Percentiles rank a stretch among this genome's conserved stretches.
Conservation (phyloP, 179 eudicot genomes). For the Camellia oleifera region DNA sequence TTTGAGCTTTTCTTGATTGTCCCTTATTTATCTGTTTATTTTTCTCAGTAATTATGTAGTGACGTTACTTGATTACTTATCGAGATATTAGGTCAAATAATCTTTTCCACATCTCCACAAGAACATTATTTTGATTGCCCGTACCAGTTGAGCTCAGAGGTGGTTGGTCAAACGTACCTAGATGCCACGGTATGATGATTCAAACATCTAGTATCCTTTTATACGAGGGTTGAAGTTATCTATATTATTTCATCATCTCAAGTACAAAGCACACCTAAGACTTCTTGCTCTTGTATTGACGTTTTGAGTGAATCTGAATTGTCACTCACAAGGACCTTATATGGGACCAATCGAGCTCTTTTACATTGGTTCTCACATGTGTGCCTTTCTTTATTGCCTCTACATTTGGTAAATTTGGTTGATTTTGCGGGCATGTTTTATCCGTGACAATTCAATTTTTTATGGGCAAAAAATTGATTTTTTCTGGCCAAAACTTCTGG, state of each 20-base stretch:
- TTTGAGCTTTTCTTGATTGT: neutral
- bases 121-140: constrained; percentile 98
- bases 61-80: constrained; percentile 11
- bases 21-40: neutral
- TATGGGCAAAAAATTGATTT: neutral
- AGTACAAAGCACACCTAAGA: neutral
- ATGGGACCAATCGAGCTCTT: neutral
- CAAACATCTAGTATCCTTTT: neutral
- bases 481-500: neutral
- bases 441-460: neutral
- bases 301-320: neutral
- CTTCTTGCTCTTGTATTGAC: neutral
- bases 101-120: constrained; percentile 73
- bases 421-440: neutral
- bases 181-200: constrained; percentile 67
- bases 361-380: neutral
- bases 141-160: constrained; percentile 87
- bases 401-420: neutral
- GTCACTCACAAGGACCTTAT: constrained; percentile 1
- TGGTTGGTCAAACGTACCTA: constrained; percentile 66
- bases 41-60: neutral
- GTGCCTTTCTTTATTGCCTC: neutral
- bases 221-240: neutral
- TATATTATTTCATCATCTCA: neutral
- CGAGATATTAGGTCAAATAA: constrained; percentile 62